A percentile compares a stretch with the other conserved stretches of the same genome.
phyloP scores from a whole-genome alignment of 768 basidiomycete species.

The Kwoniella dejecticola region DNA sequence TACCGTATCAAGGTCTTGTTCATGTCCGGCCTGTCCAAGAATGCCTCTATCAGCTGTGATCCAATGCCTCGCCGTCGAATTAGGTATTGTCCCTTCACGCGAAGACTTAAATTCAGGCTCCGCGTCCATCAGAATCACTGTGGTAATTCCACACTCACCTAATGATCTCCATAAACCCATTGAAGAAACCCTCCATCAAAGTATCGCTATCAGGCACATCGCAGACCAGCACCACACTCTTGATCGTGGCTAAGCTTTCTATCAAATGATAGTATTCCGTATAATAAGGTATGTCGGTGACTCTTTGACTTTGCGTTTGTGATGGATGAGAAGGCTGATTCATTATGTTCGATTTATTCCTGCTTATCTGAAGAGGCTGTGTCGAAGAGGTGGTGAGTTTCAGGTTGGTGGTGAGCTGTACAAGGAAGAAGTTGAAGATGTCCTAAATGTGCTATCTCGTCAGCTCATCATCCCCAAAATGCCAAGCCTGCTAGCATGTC shows the following conservation, averaged over 20 bases:
- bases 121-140: neutral
- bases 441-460: constrained; percentile 60
- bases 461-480: neutral
- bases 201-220: constrained; percentile 86
- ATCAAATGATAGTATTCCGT: constrained; percentile 93
- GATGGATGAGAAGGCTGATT: constrained; percentile 19
- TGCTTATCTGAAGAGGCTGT: constrained; percentile 32
- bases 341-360: constrained; percentile 34
- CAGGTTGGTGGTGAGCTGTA: constrained; percentile 68
- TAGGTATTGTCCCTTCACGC: too few relatives aligned
- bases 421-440: constrained; percentile 95
- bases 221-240: constrained; percentile 89
- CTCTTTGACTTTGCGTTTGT: constrained; percentile 27
- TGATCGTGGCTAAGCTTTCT: constrained; percentile 88
- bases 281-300: constrained; percentile 77
- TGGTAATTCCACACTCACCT: constrained; percentile 54
- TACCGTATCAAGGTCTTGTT: constrained; percentile 60
- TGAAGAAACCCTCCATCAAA: constrained; percentile 74
- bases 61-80: too few relatives aligned
- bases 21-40: constrained; percentile 37
- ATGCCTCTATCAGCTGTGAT: neutral
- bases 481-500: too few relatives aligned
- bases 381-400: constrained; percentile 43
- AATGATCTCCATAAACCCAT: constrained; percentile 76
- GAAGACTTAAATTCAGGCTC: too few relatives aligned